Evolutionary conservation across 192 early-diverging fungal genomes (phyloP).

Genomic region (Gigaspora rosea): DNA sequence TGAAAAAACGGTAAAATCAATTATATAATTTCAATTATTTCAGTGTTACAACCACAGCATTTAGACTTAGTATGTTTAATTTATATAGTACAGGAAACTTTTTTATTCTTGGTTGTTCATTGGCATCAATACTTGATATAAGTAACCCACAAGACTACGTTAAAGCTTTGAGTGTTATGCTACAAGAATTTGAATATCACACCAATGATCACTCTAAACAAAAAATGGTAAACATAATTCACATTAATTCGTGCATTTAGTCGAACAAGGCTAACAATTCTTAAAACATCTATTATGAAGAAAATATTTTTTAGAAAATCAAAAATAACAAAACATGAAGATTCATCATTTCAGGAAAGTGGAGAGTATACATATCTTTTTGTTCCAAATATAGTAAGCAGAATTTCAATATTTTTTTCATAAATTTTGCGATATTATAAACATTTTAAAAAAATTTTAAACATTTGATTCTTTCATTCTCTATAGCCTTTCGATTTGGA

Average conservation of each 20-base stretch:
- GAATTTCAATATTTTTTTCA: neutral
- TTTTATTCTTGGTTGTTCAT: constrained; percentile 65
- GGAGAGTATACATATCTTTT: constrained; percentile 47
- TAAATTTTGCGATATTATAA: neutral
- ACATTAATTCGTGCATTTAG: neutral
- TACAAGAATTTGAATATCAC: constrained; percentile 59
- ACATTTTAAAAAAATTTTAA: neutral
- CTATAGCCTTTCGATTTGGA: constrained; percentile 64
- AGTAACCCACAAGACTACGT: constrained; percentile 64
- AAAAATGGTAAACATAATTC: constrained; percentile 42
- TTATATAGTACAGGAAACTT: constrained; percentile 54
- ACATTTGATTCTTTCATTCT: neutral
- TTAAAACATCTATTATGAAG: constrained; percentile 29
- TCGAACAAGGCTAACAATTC: neutral
- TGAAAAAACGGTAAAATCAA: constrained; percentile 39
- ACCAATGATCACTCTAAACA: constrained; percentile 47
- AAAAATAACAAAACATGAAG: constrained; percentile 40
- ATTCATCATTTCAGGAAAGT: constrained; percentile 38
- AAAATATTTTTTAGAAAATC: constrained; percentile 56
- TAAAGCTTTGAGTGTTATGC: constrained; percentile 60
- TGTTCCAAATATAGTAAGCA: constrained; percentile 46
- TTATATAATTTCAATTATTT: neutral
- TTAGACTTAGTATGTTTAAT: neutral
- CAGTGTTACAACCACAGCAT: neutral
- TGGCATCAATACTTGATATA: constrained; percentile 66